These are phyloP conservation scores for Kazachstania bromeliacearum DNA, from an alignment of 805 yeast species.

Conservation along the genomic window DNA sequence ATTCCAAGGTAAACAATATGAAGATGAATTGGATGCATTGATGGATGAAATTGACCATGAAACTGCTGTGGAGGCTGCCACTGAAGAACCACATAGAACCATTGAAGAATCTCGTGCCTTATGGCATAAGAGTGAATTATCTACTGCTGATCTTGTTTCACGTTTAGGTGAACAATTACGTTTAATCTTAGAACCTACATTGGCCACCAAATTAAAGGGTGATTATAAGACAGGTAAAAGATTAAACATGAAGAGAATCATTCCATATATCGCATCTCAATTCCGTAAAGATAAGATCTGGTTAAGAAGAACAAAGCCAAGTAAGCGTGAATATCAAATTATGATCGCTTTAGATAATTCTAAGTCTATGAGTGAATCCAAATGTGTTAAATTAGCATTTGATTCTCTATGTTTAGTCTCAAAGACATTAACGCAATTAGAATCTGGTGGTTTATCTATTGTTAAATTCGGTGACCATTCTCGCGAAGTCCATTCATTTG, in stretches of 20 bases:
- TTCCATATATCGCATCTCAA: conserved; percentile 95
- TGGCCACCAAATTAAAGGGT: conserved; percentile 90
- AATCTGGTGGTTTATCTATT: conserved; percentile 85
- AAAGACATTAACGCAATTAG: conserved; percentile 86
- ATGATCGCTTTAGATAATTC: conserved; percentile 98
- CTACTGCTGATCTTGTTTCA: conserved; percentile 82
- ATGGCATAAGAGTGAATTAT: conserved; percentile 76
- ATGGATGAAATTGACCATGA: conserved; percentile 29
- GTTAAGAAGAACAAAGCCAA: conserved; percentile 95
- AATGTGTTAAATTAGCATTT: conserved; percentile 84
- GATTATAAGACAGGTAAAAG: conserved; percentile 97
- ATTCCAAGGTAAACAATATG: conserved; percentile 17
- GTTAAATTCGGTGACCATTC: conserved; percentile 84
- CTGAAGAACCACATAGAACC: conserved; percentile 37
- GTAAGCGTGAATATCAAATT: conserved; percentile 93
- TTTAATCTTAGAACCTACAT: conserved; percentile 86
- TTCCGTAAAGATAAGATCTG: conserved; percentile 97
- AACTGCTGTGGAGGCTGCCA: conserved; percentile 20
- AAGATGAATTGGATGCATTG: conserved; percentile 26
- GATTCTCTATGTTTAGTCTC: conserved; percentile 90
- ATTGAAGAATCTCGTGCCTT: conserved; percentile 61
- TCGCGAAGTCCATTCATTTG: conserved; percentile 81
- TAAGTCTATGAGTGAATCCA: conserved; percentile 91
- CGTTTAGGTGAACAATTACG: conserved; percentile 87
- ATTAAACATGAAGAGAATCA: conserved; percentile 92